Evolutionary conservation across 495 filamentous ascomycete species (phyloP).

Genomic region (Tuber umbilicatum): DNA sequence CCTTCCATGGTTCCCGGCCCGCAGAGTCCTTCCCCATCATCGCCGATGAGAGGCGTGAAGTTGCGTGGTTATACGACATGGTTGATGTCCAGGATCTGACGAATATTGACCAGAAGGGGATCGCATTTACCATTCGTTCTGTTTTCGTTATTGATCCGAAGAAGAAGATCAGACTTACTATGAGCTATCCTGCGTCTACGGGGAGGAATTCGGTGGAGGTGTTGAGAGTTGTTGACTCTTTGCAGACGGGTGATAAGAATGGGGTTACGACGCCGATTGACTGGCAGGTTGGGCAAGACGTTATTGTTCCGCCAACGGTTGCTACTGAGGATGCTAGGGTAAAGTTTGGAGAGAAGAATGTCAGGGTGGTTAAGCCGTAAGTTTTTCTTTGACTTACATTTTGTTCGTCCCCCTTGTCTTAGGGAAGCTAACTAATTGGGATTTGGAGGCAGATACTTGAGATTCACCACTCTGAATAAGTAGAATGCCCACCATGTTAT

Average conservation of each 20-base stretch:
- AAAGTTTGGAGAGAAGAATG: conserved; percentile 56
- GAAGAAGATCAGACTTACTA: conserved; percentile 59
- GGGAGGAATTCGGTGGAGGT: conserved; percentile 62
- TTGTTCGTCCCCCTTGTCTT: not conserved
- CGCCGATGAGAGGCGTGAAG: conserved; percentile 58
- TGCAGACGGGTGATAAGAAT: conserved; percentile 58
- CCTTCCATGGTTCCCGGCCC: conserved; percentile 41
- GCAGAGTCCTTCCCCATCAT: conserved; percentile 66
- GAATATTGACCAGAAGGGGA: conserved; percentile 28
- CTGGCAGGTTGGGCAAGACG: conserved; percentile 60
- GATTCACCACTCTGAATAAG: conserved; percentile 42
- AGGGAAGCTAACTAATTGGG: conserved; percentile 2
- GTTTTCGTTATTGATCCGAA: conserved; percentile 64
- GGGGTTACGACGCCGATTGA: conserved; percentile 60
- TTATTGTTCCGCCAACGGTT: conserved; percentile 60
- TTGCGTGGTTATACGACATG: conserved; percentile 65
- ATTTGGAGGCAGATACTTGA: conserved; percentile 33
- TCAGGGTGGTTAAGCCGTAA: conserved; percentile 61
- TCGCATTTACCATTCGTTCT: conserved; percentile 61
- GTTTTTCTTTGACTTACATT: conserved; percentile 9
- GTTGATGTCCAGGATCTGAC: conserved; percentile 45
- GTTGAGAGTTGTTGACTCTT: conserved; percentile 58
- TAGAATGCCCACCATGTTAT: conserved; percentile 10
- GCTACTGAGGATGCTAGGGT: conserved; percentile 57
- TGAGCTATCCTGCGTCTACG: conserved; percentile 62